Evolutionary conservation across 129 eudicot genomes (phyloP), one percentile per base, ranked within the genome.

Genomic region (Tagetes patula): DNA sequence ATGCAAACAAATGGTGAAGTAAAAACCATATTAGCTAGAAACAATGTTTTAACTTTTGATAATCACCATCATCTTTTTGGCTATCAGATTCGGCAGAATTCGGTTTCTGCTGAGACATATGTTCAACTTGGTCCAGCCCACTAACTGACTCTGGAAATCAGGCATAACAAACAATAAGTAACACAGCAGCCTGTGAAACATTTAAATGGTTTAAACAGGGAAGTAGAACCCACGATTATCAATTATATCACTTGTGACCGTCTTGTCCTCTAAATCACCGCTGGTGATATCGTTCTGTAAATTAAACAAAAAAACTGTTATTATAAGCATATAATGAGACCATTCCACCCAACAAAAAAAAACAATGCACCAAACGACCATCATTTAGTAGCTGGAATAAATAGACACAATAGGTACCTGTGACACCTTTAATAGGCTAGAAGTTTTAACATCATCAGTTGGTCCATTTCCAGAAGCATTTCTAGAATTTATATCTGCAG

Each of bases 101-200:
- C 34, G 84, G 90, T 65, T 82, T 88, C 63, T 63, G 77, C 75
- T 79, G 85, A 5, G 86, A 85, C 65, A 75, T 75, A 72, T 80
- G 89, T 52, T 90, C 96, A 41, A 87, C 79, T 75, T 87, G 93
- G 52, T 87, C 88, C 82, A 87, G 65, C 75, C 87, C 96, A 42
- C 88, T 80, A 37, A 78, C 72, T 6, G 94, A 72, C 66, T 84
- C 94, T 88, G 87, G 41, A 69, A 53, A 38, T 5, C 72, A 71
- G 7, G 40, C 30, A 47, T 61, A 69, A 56, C 52, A 14, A 76
- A 68, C 50, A 50, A 30, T 60, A 59, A 70, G 34, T 49, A 69
- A 41, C 56, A 66, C 38, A 60, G 32, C 70, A 59, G 39, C 39
- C 13, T 14, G 42, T 38, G 31, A 27, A 20, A 30, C 30, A 41